Conservation (phyloP, 257 asterid genomes). For the Penstemon newberryi region DNA sequence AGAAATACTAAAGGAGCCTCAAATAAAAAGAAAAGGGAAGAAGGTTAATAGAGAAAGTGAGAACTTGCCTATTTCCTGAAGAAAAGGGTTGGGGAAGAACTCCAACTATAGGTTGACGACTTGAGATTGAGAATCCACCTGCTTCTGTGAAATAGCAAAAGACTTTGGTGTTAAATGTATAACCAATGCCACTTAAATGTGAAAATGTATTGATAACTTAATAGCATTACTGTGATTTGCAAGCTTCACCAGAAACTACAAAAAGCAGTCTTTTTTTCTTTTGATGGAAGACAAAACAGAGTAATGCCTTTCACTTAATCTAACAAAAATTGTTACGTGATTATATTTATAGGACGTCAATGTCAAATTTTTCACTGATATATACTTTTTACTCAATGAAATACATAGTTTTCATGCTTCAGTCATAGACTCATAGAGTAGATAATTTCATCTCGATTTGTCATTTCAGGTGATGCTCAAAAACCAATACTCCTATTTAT, state of each 20-base stretch:
- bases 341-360: constrained; percentile 7
- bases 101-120: constrained; percentile 69
- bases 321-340: constrained; percentile 5
- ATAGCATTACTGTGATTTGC: constrained; percentile 3
- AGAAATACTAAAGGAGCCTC: constrained; percentile 5
- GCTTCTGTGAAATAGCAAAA: constrained; percentile 46
- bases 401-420: background rate
- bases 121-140: constrained; percentile 50
- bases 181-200: constrained; percentile 14
- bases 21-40: constrained; percentile 9
- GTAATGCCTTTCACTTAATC: constrained; percentile 18
- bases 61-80: constrained; percentile 81
- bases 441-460: constrained; percentile 15
- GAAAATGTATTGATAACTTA: constrained; percentile 12
- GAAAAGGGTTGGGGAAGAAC: constrained; percentile 88
- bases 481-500: background rate
- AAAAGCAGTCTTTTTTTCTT: too few species aligned
- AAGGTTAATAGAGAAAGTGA: constrained; percentile 27
- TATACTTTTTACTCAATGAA: background rate
- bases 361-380: constrained; percentile 3
- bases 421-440: background rate
- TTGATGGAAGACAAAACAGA: background rate
- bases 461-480: background rate
- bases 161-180: constrained; percentile 7
- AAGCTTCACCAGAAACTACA: constrained; percentile 13